Evolutionary conservation across 106 monocot species (phyloP).

Genomic region (Cymbidium sinense): DNA sequence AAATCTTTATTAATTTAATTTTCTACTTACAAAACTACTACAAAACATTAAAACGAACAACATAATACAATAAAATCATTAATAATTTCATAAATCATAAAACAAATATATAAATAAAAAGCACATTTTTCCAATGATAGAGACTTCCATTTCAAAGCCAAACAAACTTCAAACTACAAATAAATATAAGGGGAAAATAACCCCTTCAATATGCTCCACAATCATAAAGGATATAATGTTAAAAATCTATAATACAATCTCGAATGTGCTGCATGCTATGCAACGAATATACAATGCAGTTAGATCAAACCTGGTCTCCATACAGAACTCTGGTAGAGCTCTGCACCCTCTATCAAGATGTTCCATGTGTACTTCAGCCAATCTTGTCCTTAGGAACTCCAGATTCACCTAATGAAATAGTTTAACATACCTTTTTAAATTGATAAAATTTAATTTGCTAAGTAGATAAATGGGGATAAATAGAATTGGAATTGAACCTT

Average conservation of each 20-base stretch:
- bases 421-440: background rate
- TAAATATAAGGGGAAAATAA: too few relatives aligned
- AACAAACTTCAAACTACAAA: too few relatives aligned
- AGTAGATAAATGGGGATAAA: background rate
- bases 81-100: too few relatives aligned
- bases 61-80: too few relatives aligned
- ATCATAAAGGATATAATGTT: too few relatives aligned
- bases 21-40: too few relatives aligned
- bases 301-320: slow-evolving; percentile 53
- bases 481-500: slow-evolving; percentile 40
- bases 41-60: too few relatives aligned
- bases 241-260: slow-evolving; percentile 62
- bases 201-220: too few relatives aligned
- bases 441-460: slow-evolving; percentile 5
- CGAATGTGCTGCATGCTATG: slow-evolving; percentile 54
- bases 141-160: too few relatives aligned
- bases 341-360: slow-evolving; percentile 90
- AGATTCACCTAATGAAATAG: slow-evolving; percentile 46
- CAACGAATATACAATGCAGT: slow-evolving; percentile 78
- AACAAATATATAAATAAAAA: too few relatives aligned
- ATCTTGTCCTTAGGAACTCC: slow-evolving; percentile 48
- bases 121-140: too few relatives aligned
- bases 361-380: slow-evolving; percentile 73
- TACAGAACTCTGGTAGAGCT: slow-evolving; percentile 55
- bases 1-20: too few relatives aligned